These are phyloP conservation scores for Barbarea vulgaris DNA, from an alignment of 345 rosid genomes.

Conservation along the genomic window DNA sequence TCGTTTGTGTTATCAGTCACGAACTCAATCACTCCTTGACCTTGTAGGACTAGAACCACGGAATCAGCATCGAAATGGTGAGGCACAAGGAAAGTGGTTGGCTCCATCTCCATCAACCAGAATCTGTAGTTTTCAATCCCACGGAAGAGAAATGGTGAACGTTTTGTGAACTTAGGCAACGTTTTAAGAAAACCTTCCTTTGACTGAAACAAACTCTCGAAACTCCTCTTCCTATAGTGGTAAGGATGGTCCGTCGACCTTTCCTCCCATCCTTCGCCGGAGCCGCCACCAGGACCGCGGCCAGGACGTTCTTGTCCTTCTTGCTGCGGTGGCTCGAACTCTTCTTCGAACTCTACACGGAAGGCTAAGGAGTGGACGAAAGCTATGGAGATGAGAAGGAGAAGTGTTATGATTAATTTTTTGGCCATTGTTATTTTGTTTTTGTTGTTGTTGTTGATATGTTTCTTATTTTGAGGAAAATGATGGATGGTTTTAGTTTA, in stretches of 20 bases:
- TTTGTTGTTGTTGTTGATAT: conserved; percentile 1
- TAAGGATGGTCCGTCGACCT: conserved; percentile 39
- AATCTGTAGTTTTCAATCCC: conserved; percentile 51
- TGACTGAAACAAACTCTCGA: conserved; percentile 19
- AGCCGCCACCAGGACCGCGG: background rate
- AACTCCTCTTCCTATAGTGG: conserved; percentile 40
- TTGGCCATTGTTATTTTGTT: conserved; percentile 15
- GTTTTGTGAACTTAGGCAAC: conserved; percentile 45
- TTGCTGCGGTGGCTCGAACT: conserved; percentile 42
- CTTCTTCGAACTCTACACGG: conserved; percentile 29
- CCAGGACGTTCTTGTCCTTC: conserved; percentile 10
- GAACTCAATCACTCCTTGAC: conserved; percentile 43
- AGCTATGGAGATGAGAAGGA: conserved; percentile 30
- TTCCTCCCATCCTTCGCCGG: conserved; percentile 24
- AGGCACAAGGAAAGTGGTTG: conserved; percentile 51
- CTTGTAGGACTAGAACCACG: conserved; percentile 42
- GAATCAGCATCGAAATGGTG: conserved; percentile 49
- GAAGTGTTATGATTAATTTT: conserved; percentile 8
- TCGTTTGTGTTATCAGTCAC: conserved; percentile 41
- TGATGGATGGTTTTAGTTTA: conserved; percentile 5
- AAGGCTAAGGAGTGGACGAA: conserved; percentile 28
- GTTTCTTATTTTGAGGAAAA: conserved; percentile 1
- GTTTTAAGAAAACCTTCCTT: conserved; percentile 46
- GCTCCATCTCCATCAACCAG: conserved; percentile 42
- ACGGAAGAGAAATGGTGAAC: conserved; percentile 44